Evolutionary conservation across 805 yeast species (phyloP).

Genomic region (Nakazawaea siamensis): DNA sequence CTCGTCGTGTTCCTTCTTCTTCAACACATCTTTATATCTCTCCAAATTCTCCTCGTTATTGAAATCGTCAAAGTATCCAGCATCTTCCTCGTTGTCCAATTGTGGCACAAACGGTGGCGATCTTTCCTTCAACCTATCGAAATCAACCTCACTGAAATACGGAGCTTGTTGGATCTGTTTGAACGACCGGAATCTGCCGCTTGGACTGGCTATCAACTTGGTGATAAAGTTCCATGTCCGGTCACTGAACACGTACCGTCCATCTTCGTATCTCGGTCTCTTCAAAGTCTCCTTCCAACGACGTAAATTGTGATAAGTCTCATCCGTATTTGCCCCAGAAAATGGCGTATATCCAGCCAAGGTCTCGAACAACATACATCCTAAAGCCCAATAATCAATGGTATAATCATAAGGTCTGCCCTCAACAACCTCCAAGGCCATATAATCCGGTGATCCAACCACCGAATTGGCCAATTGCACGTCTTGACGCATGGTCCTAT

Average conservation of each 20-base stretch:
- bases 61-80: constrained; percentile 97
- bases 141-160: constrained; percentile 80
- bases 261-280: constrained; percentile 88
- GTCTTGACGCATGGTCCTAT: constrained; percentile 73
- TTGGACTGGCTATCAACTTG: constrained; percentile 72
- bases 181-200: constrained; percentile 65
- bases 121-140: constrained; percentile 57
- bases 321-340: constrained; percentile 88
- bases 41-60: constrained; percentile 96
- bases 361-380: constrained; percentile 95
- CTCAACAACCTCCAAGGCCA: constrained; percentile 96
- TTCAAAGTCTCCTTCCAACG: constrained; percentile 85
- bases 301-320: constrained; percentile 87
- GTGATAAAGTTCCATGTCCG: constrained; percentile 90
- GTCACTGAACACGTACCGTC: constrained; percentile 87
- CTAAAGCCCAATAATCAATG: constrained; percentile 97
- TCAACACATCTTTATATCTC: constrained; percentile 93
- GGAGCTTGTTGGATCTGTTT: constrained; percentile 73
- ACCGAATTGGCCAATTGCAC: constrained; percentile 87
- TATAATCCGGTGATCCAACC: constrained; percentile 97
- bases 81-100: constrained; percentile 93
- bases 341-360: constrained; percentile 97
- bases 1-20: constrained; percentile 82
- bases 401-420: constrained; percentile 93
- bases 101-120: constrained; percentile 97